Percentiles rank a stretch among this genome's conserved stretches.
Conservation (phyloP, 1,284 basidiomycete species). For the Sanghuangporus sanghuang region DNA sequence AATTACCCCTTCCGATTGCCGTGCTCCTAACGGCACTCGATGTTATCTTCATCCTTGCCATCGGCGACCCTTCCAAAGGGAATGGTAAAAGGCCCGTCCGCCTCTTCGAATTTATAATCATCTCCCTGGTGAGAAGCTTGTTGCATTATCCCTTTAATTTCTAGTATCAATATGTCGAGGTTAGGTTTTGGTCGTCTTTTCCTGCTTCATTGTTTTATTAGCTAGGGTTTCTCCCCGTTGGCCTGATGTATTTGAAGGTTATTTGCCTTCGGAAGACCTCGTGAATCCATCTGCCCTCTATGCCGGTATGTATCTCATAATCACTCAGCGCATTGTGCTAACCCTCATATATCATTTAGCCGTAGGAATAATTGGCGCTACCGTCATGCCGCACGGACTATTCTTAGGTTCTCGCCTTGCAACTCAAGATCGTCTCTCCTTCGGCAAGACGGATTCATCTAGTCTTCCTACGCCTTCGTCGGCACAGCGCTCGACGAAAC, state of each 20-base stretch:
- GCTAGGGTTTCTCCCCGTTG: slow-evolving; percentile 72
- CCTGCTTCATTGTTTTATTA: slow-evolving; percentile 81
- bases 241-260: slow-evolving; percentile 81
- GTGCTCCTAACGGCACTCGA: slow-evolving; percentile 83
- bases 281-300: slow-evolving; percentile 69
- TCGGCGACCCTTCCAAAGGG: slow-evolving; percentile 51
- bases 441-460: slow-evolving; percentile 18
- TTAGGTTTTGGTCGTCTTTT: slow-evolving; percentile 74
- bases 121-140: slow-evolving; percentile 41
- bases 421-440: slow-evolving; percentile 65
- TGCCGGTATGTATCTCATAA: slow-evolving; percentile 47
- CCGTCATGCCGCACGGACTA: slow-evolving; percentile 88
- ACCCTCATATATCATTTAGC: slow-evolving; percentile 35
- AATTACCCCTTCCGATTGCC: slow-evolving; percentile 73
- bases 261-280: slow-evolving; percentile 69
- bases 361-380: slow-evolving; percentile 80
- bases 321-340: not conserved
- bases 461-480: slow-evolving; percentile 1
- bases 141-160: not conserved
- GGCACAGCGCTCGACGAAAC: not conserved
- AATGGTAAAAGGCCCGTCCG: slow-evolving; percentile 45
- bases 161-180: not conserved
- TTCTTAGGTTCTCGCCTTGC: slow-evolving; percentile 86
- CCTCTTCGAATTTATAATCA: slow-evolving; percentile 72
- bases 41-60: slow-evolving; percentile 70